These are phyloP conservation scores for Bipolaris victoriae DNA, from an alignment of 2,329 filamentous ascomycete species.

Conservation along the genomic window DNA sequence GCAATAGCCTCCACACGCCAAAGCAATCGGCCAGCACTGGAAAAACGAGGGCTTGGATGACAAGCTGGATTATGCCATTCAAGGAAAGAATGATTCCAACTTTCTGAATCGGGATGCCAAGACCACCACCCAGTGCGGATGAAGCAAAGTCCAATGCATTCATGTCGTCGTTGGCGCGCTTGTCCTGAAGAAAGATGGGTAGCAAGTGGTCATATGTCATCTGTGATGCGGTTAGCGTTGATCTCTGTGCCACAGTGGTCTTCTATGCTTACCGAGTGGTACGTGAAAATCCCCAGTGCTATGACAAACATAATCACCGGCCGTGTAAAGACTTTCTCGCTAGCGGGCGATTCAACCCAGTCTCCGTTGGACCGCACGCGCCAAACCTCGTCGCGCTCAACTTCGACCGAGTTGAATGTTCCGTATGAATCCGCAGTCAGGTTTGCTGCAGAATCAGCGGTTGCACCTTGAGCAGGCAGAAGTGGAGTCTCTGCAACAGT, in stretches of 20 bases:
- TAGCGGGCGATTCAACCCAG: conserved; percentile 40
- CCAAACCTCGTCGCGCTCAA: conserved; percentile 62
- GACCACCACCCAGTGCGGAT: conserved; percentile 61
- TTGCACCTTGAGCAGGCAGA: conserved; percentile 75
- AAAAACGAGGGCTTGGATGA: conserved; percentile 75
- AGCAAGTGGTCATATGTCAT: conserved; percentile 94
- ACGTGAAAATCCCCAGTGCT: conserved; percentile 89
- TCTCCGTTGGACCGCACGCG: conserved; percentile 57
- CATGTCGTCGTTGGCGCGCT: conserved; percentile 53
- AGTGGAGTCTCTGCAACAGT: conserved; percentile 71
- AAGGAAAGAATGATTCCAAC: conserved; percentile 72
- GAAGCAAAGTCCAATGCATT: conserved; percentile 32
- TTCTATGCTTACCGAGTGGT: conserved; percentile 66
- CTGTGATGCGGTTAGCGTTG: conserved; percentile 18
- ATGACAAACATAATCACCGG: conserved; percentile 76
- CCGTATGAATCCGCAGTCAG: conserved; percentile 80
- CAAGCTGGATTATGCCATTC: conserved; percentile 73
- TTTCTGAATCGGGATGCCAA: conserved; percentile 69
- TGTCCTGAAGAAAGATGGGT: conserved; percentile 91
- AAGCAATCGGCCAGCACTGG: conserved; percentile 67
- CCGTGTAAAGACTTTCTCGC: conserved; percentile 62
- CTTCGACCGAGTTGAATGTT: conserved; percentile 67
- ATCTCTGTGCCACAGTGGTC: neutral
- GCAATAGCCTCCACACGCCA: conserved; percentile 71
- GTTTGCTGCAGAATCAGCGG: conserved; percentile 74